These are phyloP conservation scores for Candida sithepensis DNA, from an alignment of 805 yeast genomes.

Conservation along the genomic window DNA sequence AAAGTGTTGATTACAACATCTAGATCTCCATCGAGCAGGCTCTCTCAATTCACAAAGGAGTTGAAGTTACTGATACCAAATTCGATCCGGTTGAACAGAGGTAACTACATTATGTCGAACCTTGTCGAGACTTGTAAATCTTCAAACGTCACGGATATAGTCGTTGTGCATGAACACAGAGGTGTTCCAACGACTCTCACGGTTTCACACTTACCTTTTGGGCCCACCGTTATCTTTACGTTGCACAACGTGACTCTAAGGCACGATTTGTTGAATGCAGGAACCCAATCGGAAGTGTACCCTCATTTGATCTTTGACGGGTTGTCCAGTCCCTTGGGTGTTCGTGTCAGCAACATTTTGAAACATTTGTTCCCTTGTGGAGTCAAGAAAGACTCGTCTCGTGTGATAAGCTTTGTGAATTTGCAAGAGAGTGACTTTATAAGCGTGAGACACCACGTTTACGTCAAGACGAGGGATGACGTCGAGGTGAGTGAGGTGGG, in stretches of 20 bases:
- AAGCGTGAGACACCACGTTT: conserved; percentile 92
- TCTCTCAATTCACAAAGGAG: conserved; percentile 91
- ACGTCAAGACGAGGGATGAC: conserved; percentile 79
- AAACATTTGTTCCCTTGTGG: conserved; percentile 96
- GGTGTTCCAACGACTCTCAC: conserved; percentile 97
- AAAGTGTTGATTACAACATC: conserved; percentile 90
- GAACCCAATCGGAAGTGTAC: conserved; percentile 85
- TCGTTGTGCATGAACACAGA: conserved; percentile 91
- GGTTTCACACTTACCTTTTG: conserved; percentile 93
- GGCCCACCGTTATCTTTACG: conserved; percentile 93
- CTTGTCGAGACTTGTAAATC: conserved; percentile 76
- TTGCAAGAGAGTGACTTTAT: conserved; percentile 73
- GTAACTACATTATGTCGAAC: conserved; percentile 83
- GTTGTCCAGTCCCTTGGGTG: conserved; percentile 76
- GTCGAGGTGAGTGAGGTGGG: conserved; percentile 96
- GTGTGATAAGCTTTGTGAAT: conserved; percentile 92
- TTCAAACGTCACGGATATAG: conserved; percentile 78
- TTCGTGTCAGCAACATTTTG: conserved; percentile 72
- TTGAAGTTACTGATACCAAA: conserved; percentile 87
- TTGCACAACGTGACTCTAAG: conserved; percentile 91
- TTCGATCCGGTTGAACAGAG: conserved; percentile 85
- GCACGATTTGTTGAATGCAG: conserved; percentile 84
- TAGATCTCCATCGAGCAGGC: conserved; percentile 80
- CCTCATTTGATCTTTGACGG: conserved; percentile 95
- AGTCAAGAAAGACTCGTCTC: conserved; percentile 80